Evolutionary conservation across 164 flowering plant genomes (phyloP).

Genomic region (Annona cherimola): DNA sequence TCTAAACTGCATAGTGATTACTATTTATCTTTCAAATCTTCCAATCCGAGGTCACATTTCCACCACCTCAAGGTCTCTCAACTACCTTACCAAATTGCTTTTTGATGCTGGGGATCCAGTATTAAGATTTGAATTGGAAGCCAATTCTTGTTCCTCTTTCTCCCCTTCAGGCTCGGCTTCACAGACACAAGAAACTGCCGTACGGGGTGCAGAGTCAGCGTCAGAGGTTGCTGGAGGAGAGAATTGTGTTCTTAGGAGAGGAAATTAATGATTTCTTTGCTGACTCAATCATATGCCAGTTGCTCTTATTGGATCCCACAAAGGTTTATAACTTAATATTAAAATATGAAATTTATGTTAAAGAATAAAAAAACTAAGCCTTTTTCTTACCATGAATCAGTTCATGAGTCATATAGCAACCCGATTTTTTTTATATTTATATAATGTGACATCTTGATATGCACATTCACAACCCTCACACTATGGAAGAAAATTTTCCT

Average conservation of each 20-base stretch:
- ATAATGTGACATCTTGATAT: too few relatives aligned
- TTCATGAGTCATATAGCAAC: too few relatives aligned
- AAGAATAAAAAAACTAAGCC: too few relatives aligned
- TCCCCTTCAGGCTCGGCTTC: constrained; percentile 24
- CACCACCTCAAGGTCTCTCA: background rate
- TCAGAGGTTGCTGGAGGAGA: constrained; percentile 69
- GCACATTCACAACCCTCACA: too few relatives aligned
- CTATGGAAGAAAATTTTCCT: too few relatives aligned
- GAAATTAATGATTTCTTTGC: constrained; percentile 78
- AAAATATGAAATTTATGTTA: too few relatives aligned
- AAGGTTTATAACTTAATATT: constrained; percentile 22
- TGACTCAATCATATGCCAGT: constrained; percentile 75
- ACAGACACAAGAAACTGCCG: constrained; percentile 45
- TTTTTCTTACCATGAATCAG: too few relatives aligned
- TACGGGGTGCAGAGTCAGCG: constrained; percentile 60
- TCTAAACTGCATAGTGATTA: constrained; percentile 12
- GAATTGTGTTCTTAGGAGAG: constrained; percentile 76
- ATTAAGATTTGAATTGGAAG: constrained; percentile 6
- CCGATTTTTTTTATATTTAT: too few relatives aligned
- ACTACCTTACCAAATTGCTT: constrained; percentile 7
- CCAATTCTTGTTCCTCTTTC: background rate
- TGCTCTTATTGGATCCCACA: constrained; percentile 65
- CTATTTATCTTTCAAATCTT: constrained; percentile 9
- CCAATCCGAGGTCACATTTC: constrained; percentile 14
- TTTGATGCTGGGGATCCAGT: background rate